phyloP scores from a whole-genome alignment of 768 basidiomycete species.

The Agaricus subrufescens region DNA sequence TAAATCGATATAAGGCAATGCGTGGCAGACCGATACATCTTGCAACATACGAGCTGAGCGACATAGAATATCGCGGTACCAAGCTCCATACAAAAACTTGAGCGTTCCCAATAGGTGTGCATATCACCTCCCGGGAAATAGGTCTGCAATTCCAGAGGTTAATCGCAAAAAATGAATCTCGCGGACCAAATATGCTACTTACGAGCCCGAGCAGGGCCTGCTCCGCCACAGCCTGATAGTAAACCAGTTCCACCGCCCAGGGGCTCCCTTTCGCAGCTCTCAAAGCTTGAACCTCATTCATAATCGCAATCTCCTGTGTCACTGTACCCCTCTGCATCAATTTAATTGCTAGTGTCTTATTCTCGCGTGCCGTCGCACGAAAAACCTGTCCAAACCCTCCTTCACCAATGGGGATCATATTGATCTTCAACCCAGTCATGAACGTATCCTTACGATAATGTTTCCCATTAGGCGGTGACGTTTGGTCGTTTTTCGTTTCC shows the following conservation, averaged over 20 bases:
- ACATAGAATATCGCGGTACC: constrained; percentile 3
- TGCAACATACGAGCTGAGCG: not conserved
- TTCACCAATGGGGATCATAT: constrained; percentile 5
- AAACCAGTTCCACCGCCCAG: constrained; percentile 3
- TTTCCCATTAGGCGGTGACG: not conserved
- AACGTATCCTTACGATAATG: constrained; percentile 7
- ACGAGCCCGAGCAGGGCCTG: constrained; percentile 6
- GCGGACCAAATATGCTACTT: not conserved
- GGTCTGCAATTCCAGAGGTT: not conserved
- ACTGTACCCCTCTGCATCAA: constrained; percentile 5
- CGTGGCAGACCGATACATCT: not conserved
- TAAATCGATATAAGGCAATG: not conserved
- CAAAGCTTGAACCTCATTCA: constrained; percentile 5
- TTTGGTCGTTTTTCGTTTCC: not conserved
- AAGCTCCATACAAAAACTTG: constrained; percentile 1
- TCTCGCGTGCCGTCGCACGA: not conserved
- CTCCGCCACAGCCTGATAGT: not conserved
- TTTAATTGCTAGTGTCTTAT: not conserved
- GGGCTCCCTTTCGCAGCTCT: not conserved
- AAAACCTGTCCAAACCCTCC: constrained; percentile 9
- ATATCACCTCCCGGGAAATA: constrained; percentile 5
- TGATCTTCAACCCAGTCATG: constrained; percentile 1
- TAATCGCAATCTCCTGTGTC: constrained; percentile 6
- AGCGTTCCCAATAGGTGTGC: constrained; percentile 7
- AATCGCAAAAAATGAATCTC: no score